phyloP scores from a whole-genome alignment of 441 rosid genomes.

The Arabidopsis lyrata region DNA sequence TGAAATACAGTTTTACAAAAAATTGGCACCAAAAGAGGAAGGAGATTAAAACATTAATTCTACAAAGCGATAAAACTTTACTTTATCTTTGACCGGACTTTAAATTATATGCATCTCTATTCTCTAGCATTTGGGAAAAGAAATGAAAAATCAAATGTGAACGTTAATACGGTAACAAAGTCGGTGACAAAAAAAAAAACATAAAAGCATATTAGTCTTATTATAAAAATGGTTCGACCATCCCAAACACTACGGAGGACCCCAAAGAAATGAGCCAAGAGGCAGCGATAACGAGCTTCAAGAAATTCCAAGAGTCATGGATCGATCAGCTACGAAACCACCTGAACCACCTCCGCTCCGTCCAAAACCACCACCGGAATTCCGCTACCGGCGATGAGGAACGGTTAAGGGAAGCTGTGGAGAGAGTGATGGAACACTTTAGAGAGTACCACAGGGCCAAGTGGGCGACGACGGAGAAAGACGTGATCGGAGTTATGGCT shows the following conservation, averaged over 20 bases:
- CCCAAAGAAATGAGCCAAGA: slow-evolving; percentile 41
- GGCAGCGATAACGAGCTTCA: slow-evolving; percentile 47
- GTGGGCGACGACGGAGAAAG: slow-evolving; percentile 54
- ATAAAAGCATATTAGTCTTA: slow-evolving; percentile 21
- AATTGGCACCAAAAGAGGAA: not conserved
- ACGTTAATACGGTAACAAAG: slow-evolving; percentile 5
- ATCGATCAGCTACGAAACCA: slow-evolving; percentile 59
- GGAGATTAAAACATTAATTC: not conserved
- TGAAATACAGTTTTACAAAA: slow-evolving; percentile 3
- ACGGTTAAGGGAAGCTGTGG: slow-evolving; percentile 47
- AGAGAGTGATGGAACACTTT: slow-evolving; percentile 58
- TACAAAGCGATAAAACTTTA: slow-evolving; percentile 18
- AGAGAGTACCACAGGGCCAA: slow-evolving; percentile 61
- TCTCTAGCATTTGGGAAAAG: too few relatives aligned
- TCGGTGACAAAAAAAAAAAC: slow-evolving; percentile 27
- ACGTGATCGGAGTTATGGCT: slow-evolving; percentile 59
- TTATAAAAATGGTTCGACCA: slow-evolving; percentile 5
- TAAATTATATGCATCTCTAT: not conserved
- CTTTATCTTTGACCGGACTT: slow-evolving; percentile 25
- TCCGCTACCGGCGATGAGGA: slow-evolving; percentile 31
- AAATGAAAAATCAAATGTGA: not conserved
- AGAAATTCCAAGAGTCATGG: slow-evolving; percentile 68
- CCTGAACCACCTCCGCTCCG: slow-evolving; percentile 58
- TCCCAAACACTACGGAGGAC: slow-evolving; percentile 28
- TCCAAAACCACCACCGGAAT: slow-evolving; percentile 51